phyloP scores from a whole-genome alignment of 2,329 filamentous ascomycete genomes.

The Curvularia verruculosa region DNA sequence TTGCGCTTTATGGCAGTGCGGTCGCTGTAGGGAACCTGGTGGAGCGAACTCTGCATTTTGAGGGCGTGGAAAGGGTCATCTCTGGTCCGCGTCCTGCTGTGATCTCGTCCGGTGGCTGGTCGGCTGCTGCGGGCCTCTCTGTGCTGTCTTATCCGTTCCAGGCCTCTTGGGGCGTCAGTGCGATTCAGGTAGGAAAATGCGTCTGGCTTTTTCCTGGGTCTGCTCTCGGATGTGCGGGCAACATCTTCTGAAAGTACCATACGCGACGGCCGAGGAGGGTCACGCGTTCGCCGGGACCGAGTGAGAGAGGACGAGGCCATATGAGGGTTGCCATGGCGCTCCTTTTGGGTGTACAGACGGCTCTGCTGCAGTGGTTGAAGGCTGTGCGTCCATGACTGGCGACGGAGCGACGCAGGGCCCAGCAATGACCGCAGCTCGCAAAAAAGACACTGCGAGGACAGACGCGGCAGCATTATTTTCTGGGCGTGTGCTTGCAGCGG shows the following conservation, averaged over 20 bases:
- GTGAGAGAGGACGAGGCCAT: neutral
- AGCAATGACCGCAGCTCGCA: constrained; percentile 50
- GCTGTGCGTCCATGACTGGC: neutral
- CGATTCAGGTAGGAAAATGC: constrained; percentile 45
- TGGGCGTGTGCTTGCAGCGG: neutral
- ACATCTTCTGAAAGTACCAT: constrained; percentile 58
- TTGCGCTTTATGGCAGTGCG: constrained; percentile 66
- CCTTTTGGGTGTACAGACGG: constrained; percentile 46
- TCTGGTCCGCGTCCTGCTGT: constrained; percentile 38
- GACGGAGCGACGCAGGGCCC: neutral
- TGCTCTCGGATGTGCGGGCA: constrained; percentile 29
- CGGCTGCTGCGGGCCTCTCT: constrained; percentile 15
- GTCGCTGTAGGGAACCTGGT: constrained; percentile 76
- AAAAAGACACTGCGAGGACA: constrained; percentile 48
- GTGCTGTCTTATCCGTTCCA: constrained; percentile 26
- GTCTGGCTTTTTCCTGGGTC: constrained; percentile 35
- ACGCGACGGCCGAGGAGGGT: constrained; percentile 46
- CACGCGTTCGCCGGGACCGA: constrained; percentile 15
- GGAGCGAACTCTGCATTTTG: constrained; percentile 87
- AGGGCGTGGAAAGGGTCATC: constrained; percentile 74
- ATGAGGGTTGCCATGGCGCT: constrained; percentile 9
- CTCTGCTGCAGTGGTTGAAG: constrained; percentile 24
- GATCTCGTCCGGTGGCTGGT: constrained; percentile 23
- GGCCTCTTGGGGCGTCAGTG: constrained; percentile 36
- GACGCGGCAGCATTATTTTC: constrained; percentile 35